phyloP scores from a whole-genome alignment of 2,329 filamentous ascomycete species.

The Biscogniauxia mediterranea region DNA sequence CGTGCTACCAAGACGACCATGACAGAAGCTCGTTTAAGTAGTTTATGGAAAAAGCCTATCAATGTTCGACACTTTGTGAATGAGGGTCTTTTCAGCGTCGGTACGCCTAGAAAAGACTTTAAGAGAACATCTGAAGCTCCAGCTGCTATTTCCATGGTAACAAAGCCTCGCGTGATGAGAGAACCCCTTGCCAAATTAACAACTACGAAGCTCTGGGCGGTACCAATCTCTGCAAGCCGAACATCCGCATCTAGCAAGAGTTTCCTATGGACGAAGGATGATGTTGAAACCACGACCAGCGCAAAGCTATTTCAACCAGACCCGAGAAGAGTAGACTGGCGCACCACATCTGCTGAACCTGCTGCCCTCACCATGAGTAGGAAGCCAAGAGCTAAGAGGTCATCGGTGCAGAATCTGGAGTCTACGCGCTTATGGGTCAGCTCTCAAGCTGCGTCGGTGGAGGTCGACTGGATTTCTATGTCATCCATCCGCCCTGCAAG shows the following conservation, averaged over 20 bases:
- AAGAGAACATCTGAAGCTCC: conserved; percentile 32
- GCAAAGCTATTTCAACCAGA: conserved; percentile 34
- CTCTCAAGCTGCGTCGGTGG: conserved; percentile 10
- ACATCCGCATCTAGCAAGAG: conserved; percentile 1
- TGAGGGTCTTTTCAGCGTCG: conserved; percentile 27
- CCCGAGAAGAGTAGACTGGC: conserved; percentile 29
- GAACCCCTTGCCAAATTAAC: conserved; percentile 12
- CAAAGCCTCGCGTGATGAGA: conserved; percentile 19
- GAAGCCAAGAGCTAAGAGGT: conserved; percentile 32
- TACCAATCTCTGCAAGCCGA: not conserved
- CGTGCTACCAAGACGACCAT: not conserved
- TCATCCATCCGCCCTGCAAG: conserved; percentile 22
- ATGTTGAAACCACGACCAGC: not conserved
- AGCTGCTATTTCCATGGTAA: conserved; percentile 32
- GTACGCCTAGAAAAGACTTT: conserved; percentile 23
- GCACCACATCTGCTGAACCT: conserved; percentile 33
- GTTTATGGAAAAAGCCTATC: conserved; percentile 20
- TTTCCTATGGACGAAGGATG: conserved; percentile 19
- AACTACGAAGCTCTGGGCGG: conserved; percentile 22
- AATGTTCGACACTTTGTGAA: conserved; percentile 3
- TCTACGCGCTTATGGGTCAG: conserved; percentile 26
- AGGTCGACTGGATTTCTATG: conserved; percentile 31
- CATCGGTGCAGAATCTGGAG: conserved; percentile 23
- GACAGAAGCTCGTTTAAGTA: not conserved
- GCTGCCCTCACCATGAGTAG: conserved; percentile 35